phyloP scores from a whole-genome alignment of 1,284 basidiomycete genomes.

The Moniliophthora roreri region DNA sequence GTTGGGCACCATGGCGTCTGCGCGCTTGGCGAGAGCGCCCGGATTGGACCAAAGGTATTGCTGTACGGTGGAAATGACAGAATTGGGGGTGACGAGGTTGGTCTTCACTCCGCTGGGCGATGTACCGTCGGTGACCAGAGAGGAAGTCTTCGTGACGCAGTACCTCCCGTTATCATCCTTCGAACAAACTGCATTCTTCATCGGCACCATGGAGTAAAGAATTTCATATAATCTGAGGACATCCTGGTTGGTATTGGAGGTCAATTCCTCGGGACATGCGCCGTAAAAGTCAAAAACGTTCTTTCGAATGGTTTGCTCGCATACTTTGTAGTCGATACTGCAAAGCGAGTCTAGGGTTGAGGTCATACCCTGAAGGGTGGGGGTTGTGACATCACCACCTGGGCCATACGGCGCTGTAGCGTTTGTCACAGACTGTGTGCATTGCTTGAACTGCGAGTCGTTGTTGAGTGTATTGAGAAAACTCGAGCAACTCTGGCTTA shows the following conservation, averaged over 20 bases:
- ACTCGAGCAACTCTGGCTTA: conserved; percentile 55
- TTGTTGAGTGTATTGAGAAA: conserved; percentile 68
- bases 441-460: conserved; percentile 56
- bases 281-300: conserved; percentile 69
- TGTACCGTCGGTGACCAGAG: conserved; percentile 17
- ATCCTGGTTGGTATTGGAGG: conserved; percentile 40
- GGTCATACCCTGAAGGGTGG: conserved; percentile 48
- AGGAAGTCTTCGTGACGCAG: conserved; percentile 51
- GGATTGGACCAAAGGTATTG: conserved; percentile 16
- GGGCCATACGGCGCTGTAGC: conserved; percentile 66
- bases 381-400: conserved; percentile 36
- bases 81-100: conserved; percentile 16
- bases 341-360: conserved; percentile 64
- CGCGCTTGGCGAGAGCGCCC: conserved; percentile 29
- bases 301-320: conserved; percentile 59
- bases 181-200: conserved; percentile 69
- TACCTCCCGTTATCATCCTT: conserved; percentile 69
- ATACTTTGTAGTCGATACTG: conserved; percentile 38
- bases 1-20: conserved; percentile 56
- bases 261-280: conserved; percentile 71
- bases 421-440: conserved; percentile 63
- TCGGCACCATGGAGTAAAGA: conserved; percentile 69
- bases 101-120: conserved; percentile 17
- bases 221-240: conserved; percentile 80
- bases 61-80: conserved; percentile 12